Evolutionary conservation across 495 filamentous ascomycete genomes (phyloP).

Genomic region (Penicillium lagena): DNA sequence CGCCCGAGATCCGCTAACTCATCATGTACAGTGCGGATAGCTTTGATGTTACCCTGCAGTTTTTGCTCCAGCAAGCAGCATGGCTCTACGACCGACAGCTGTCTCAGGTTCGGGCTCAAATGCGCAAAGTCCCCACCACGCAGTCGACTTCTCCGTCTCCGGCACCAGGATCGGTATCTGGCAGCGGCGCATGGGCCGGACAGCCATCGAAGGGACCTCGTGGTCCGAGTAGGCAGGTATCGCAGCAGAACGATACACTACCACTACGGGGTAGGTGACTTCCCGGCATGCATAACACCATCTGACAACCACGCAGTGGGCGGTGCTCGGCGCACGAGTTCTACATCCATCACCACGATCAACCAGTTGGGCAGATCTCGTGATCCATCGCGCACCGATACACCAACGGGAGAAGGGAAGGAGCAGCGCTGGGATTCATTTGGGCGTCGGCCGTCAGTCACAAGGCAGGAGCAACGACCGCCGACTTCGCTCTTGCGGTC

Average conservation of each 20-base stretch:
- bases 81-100: slow-evolving; percentile 93
- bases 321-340: slow-evolving; percentile 44
- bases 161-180: slow-evolving; percentile 42
- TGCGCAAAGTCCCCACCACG: slow-evolving; percentile 63
- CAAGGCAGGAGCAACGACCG: slow-evolving; percentile 22
- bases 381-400: slow-evolving; percentile 38
- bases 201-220: slow-evolving; percentile 51
- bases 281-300: background rate
- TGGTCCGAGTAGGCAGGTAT: slow-evolving; percentile 54
- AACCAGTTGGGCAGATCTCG: slow-evolving; percentile 26
- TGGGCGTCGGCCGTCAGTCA: slow-evolving; percentile 19
- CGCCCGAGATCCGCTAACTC: slow-evolving; percentile 4
- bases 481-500: slow-evolving; percentile 20
- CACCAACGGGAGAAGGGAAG: slow-evolving; percentile 33
- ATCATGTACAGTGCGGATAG: slow-evolving; percentile 41
- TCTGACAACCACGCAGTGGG: too few relatives aligned
- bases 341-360: slow-evolving; percentile 45
- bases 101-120: slow-evolving; percentile 81
- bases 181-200: slow-evolving; percentile 43
- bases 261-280: slow-evolving; percentile 32
- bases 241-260: slow-evolving; percentile 55
- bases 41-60: slow-evolving; percentile 74
- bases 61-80: slow-evolving; percentile 87
- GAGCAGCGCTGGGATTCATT: slow-evolving; percentile 32
- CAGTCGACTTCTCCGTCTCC: slow-evolving; percentile 40